Base-by-base conservation (phyloP, 129 eudicot species). In the Flaveria robusta region DNA sequence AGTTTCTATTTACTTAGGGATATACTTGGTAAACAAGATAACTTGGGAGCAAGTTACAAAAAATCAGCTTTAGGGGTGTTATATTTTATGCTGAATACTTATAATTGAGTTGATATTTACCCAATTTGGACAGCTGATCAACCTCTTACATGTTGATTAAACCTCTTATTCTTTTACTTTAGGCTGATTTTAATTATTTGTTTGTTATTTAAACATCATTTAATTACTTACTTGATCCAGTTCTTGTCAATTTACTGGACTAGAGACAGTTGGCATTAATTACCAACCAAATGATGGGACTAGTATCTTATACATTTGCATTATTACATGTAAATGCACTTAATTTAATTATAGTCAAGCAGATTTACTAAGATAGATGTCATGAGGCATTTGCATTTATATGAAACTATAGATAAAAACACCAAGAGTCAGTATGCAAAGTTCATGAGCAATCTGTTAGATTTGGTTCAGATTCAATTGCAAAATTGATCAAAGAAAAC, bases 391-490 rank as follows among this genome's bases (percentile, higher is more conserved):
- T 7, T 31, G 11, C 37, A 31, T 34, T 34, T 7, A 31, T 31
- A 34, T 43, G 49, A 65, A 29, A 4, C 52, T 7, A 12, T 7
- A 63, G 68, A 29, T 5, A 63, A 31, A 64, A 31, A 64, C 5
- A 13, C 9, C 8, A 31, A 18, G 46, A 14, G 46, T 29, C 69
- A 64, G 23, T 62, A 62, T 62, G 27, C 18, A 15, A 13, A 24
- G 41, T 62, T 62, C 18, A 26, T 26, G 67, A 62, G 67, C 37
- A 62, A n/a, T n/a, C n/a, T n/a, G n/a, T n/a, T n/a, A n/a, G n/a
- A n/a, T n/a, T n/a, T n/a, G n/a, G n/a, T n/a, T n/a, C n/a, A n/a
- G n/a, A n/a, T n/a, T n/a, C n/a, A n/a, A n/a, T n/a, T n/a, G n/a
- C n/a, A n/a, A n/a, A n/a, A n/a, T n/a, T n/a, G n/a, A n/a, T n/a